Percentiles rank a stretch among this genome's conserved stretches.
These are phyloP conservation scores for Colletotrichum zoysiae DNA, from an alignment of 2,329 filamentous ascomycete species.

Conservation along the genomic window DNA sequence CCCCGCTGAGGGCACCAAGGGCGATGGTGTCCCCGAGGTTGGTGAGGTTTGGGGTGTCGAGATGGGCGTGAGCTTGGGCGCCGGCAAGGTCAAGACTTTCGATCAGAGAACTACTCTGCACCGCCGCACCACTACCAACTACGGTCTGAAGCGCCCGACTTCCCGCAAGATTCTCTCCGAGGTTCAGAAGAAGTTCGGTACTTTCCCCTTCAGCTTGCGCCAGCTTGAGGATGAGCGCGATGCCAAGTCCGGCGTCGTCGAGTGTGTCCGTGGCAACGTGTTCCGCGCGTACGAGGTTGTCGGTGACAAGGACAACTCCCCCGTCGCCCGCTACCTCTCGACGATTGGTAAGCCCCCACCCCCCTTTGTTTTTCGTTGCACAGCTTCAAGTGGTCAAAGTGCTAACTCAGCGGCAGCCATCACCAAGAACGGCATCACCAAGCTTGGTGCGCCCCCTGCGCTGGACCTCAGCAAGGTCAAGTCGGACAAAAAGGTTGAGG, in stretches of 20 bases:
- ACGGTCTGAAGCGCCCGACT: conserved; percentile 92
- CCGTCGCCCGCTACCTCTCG: conserved; percentile 88
- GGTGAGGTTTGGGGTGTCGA: conserved; percentile 98
- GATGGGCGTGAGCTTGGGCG: conserved; percentile 89
- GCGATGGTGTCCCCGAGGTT: conserved; percentile 88
- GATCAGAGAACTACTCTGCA: conserved; percentile 91
- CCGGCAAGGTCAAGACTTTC: conserved; percentile 94
- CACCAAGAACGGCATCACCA: conserved; percentile 96
- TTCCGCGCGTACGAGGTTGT: conserved; percentile 97
- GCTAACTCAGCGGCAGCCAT: conserved; percentile 71
- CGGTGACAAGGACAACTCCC: conserved; percentile 88
- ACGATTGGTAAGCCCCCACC: conserved; percentile 91
- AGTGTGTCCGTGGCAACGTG: conserved; percentile 93
- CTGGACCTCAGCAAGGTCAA: conserved; percentile 86
- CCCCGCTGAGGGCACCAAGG: conserved; percentile 87
- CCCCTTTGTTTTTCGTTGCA: conserved; percentile 48
- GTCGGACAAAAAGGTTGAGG: conserved; percentile 97
- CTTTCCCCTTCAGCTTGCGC: conserved; percentile 96
- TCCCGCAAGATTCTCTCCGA: conserved; percentile 94
- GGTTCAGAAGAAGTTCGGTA: conserved; percentile 96
- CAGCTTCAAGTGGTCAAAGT: background rate
- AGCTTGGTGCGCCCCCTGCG: conserved; percentile 81
- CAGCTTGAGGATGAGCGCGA: conserved; percentile 97
- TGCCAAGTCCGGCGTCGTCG: conserved; percentile 94
- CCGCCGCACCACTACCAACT: conserved; percentile 91